Base-by-base conservation (phyloP, 2,329 filamentous ascomycete genomes). In the Claviceps maximensis region DNA sequence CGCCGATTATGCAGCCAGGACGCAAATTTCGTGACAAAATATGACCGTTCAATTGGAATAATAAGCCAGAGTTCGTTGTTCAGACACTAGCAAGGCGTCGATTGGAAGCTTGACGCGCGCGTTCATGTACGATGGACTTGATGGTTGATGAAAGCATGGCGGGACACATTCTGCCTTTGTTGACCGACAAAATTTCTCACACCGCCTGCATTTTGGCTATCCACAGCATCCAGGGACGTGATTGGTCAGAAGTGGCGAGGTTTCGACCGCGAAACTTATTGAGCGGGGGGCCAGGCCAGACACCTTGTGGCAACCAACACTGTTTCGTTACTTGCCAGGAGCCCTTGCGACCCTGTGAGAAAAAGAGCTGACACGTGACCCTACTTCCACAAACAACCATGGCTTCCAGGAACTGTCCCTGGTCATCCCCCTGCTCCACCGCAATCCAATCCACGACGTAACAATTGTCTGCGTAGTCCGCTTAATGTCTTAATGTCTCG, bases 171-270 rank as follows among this genome's bases (percentile, higher is more conserved):
- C 64, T 67, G 65, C 64, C 65, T 58, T 50, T 54, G 57, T 57
- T 66, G 59, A 65, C 63, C 63, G 63, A 65, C 64, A 66, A 66
- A 63, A 58, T 62, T 63, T 56, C 55, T 63, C 60, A 65, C 62
- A 67, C 64, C 64, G 64, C 64, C 63, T 63, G 54, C 47, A 40
- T 12, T 47, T 38, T 51, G 49, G 54, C 5, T 40, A 12, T 12
- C 55, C 51, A 52, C 21, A 49, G 40, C 47, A 27, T 29, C 21
- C n/a, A n/a, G 36, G 12, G 33, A 3, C 33, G 21, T 29, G 21
- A 49, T 49, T 53, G 51, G 51, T 40, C 12, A 4, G 19, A 4
- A 23, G 44, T 23, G 3, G 12, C 17, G 25, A 27, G 31, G 50
- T 38, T n/a, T 17, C 4, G 21, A 45, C 25, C 27, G 8, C 45